These are phyloP conservation scores for Colletotrichum sp. DNA, from an alignment of 2,329 filamentous ascomycete genomes.

Conservation along the genomic window DNA sequence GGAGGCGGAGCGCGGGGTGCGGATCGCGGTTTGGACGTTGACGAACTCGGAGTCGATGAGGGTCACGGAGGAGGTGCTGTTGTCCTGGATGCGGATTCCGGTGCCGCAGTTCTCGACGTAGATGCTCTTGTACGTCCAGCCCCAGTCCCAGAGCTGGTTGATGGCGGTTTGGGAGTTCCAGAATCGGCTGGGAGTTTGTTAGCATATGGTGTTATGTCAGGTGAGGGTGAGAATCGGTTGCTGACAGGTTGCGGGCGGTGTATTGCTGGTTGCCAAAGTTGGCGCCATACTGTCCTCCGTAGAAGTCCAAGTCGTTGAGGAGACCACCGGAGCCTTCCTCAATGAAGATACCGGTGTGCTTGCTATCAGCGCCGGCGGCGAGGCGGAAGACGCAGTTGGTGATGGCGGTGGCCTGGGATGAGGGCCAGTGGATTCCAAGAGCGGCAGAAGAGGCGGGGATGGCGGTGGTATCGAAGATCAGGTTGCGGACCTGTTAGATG, in stretches of 20 bases:
- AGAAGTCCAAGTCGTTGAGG: conserved; percentile 72
- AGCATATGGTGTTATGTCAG: fast-evolving
- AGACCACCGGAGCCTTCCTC: conserved; percentile 70
- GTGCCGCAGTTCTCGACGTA: conserved; percentile 66
- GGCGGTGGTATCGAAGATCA: conserved; percentile 58
- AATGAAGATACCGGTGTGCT: conserved; percentile 64
- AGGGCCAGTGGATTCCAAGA: conserved; percentile 70
- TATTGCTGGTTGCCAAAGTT: conserved; percentile 72
- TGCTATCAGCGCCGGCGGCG: conserved; percentile 47
- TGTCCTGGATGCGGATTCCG: conserved; percentile 68
- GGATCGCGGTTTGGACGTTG: conserved; percentile 70
- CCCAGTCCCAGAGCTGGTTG: conserved; percentile 77
- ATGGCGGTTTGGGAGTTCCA: conserved; percentile 69
- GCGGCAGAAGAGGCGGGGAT: conserved; percentile 49
- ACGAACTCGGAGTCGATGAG: conserved; percentile 75
- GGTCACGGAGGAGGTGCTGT: conserved; percentile 75
- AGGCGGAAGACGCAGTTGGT: conserved; percentile 63
- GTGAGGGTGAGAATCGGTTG: fast-evolving
- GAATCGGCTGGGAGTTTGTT: conserved; percentile 47
- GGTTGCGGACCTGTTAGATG: conserved; percentile 42
- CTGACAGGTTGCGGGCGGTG: conserved; percentile 65
- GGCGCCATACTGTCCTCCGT: conserved; percentile 67
- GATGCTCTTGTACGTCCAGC: conserved; percentile 74
- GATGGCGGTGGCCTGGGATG: conserved; percentile 65
- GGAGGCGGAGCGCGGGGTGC: conserved; percentile 55